These are phyloP conservation scores for Wickerhamiella brachini DNA, from an alignment of 805 yeast species.

Conservation along the genomic window DNA sequence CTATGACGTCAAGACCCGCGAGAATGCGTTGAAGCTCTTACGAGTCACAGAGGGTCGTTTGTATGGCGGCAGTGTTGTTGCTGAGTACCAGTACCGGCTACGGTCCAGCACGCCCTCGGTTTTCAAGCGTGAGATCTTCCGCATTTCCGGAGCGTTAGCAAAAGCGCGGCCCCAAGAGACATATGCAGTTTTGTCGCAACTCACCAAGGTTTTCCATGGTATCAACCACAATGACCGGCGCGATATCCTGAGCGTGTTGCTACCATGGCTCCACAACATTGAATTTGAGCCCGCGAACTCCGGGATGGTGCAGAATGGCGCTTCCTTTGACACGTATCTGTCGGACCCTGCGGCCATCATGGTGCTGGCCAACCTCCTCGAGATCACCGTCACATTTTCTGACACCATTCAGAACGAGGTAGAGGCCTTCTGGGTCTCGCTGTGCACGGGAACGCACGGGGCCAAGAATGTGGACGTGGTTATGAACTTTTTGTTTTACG, in stretches of 20 bases:
- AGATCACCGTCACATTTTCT: slow-evolving; percentile 67
- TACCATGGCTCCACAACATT: slow-evolving; percentile 89
- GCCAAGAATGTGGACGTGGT: slow-evolving; percentile 55
- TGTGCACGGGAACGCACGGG: slow-evolving; percentile 58
- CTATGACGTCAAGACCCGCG: slow-evolving; percentile 51
- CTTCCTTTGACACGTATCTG: slow-evolving; percentile 27
- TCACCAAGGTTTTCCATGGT: slow-evolving; percentile 53
- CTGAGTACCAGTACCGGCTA: slow-evolving; percentile 53
- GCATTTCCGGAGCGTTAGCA: slow-evolving; percentile 63
- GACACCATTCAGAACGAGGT: slow-evolving; percentile 70
- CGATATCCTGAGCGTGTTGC: slow-evolving; percentile 63
- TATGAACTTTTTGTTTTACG: slow-evolving; percentile 51
- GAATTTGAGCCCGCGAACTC: slow-evolving; percentile 40
- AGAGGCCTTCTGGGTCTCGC: slow-evolving; percentile 89
- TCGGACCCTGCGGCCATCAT: slow-evolving; percentile 25
- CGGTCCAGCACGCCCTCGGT: slow-evolving; percentile 68
- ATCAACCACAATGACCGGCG: slow-evolving; percentile 49
- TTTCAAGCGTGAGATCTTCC: slow-evolving; percentile 73
- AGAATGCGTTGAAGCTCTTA: slow-evolving; percentile 58
- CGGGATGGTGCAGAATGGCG: slow-evolving; percentile 18
- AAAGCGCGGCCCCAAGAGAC: slow-evolving; percentile 42
- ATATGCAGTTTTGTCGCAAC: slow-evolving; percentile 50
- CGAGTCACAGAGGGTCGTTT: slow-evolving; percentile 48
- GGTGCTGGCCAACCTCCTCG: slow-evolving; percentile 71
- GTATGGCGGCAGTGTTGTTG: slow-evolving; percentile 40